Conservation (phyloP, 306 rosid species). For the Crataegus laevigata region DNA sequence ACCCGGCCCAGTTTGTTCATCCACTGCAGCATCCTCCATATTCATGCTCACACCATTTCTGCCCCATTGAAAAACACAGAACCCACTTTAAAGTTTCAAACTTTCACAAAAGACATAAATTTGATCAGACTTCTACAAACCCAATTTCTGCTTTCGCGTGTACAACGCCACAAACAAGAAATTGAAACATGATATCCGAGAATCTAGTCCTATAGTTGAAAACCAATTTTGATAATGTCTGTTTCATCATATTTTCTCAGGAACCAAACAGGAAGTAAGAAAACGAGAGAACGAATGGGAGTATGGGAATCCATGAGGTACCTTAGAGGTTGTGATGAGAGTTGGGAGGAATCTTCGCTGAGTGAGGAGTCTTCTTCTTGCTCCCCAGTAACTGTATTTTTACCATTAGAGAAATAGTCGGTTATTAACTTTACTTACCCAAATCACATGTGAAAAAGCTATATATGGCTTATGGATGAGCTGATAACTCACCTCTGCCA, state of each 20-base stretch:
- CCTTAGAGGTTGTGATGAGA: conserved; percentile 40
- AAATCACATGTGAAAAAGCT: background rate
- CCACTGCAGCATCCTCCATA: conserved; percentile 19
- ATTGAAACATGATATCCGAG: background rate
- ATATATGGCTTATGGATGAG: background rate
- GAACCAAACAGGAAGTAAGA: background rate
- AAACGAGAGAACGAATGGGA: background rate
- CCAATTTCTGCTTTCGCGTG: background rate
- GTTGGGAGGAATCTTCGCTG: conserved; percentile 19
- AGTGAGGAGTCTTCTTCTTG: conserved; percentile 24
- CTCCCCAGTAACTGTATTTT: conserved; percentile 17
- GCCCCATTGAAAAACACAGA: conserved; percentile 25
- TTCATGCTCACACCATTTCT: conserved; percentile 33
- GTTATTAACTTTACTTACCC: background rate
- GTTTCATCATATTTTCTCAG: background rate
- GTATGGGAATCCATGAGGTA: background rate
- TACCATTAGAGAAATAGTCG: background rate
- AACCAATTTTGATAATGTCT: background rate
- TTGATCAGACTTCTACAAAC: background rate
- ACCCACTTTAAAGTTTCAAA: conserved; percentile 1
- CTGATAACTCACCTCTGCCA: background rate
- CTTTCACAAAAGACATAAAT: background rate
- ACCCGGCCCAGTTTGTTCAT: conserved; percentile 13
- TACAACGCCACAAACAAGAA: background rate
- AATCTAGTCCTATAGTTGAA: background rate